Percentiles rank a stretch among this genome's conserved stretches.
Conservation (phyloP, 139 green algal species). For the Yamagishiella unicocca region DNA sequence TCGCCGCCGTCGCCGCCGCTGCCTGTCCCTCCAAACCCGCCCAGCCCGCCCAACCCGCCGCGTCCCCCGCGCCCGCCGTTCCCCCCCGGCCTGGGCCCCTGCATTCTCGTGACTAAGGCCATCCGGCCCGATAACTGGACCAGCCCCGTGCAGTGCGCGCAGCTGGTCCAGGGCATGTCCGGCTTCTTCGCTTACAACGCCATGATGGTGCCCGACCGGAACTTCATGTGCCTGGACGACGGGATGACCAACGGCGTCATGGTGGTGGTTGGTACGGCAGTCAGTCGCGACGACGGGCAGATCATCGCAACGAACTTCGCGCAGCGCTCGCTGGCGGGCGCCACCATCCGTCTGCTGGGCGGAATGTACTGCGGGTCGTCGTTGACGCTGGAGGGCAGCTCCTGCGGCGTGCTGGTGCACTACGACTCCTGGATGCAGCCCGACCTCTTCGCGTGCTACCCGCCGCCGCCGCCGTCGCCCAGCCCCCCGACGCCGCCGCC, state of each 20-base stretch:
- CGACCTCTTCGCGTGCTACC: too few relatives aligned
- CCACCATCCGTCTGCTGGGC: not conserved
- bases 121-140: conserved; percentile 30
- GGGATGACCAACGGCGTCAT: conserved; percentile 25
- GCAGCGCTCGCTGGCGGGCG: not conserved
- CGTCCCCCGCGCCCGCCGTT: conserved; percentile 27
- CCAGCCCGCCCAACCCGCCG: conserved; percentile 4
- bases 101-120: conserved; percentile 31
- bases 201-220: not conserved
- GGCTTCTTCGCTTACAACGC: conserved; percentile 13
- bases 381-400: not conserved
- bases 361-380: conserved; percentile 25
- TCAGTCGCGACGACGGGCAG: not conserved
- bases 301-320: not conserved
- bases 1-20: conserved; percentile 12
- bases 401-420: too few relatives aligned
- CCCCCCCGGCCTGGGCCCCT: conserved; percentile 35
- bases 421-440: too few relatives aligned
- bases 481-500: too few relatives aligned
- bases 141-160: not conserved
- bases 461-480: not conserved
- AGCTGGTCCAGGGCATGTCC: not conserved
- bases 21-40: not conserved
- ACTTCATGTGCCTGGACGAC: conserved; percentile 30
- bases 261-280: conserved; percentile 39